These are phyloP conservation scores for Hymenoscyphus scutula DNA, from an alignment of 2,329 filamentous ascomycete species.

Conservation along the genomic window DNA sequence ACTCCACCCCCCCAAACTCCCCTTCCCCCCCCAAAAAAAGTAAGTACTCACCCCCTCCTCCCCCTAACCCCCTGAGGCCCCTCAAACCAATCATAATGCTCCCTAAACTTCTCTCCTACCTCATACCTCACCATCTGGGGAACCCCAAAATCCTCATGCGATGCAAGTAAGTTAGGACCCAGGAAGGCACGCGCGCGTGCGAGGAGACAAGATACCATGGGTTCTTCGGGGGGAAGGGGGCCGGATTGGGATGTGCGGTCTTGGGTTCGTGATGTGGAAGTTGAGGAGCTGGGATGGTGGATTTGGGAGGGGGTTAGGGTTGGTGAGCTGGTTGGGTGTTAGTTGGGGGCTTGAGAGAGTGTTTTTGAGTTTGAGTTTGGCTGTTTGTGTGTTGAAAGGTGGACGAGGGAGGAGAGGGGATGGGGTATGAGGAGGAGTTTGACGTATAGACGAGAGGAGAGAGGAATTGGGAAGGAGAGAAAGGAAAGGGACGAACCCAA, in stretches of 20 bases:
- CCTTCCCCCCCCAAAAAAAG: too few species aligned
- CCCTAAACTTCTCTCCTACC: conserved; percentile 17
- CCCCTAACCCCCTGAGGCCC: conserved; percentile 9
- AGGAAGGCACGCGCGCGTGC: conserved; percentile 16
- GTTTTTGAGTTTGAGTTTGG: too few species aligned
- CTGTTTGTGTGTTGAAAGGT: too few species aligned
- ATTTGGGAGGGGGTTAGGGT: conserved; percentile 7
- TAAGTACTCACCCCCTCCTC: background rate
- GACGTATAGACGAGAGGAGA: too few species aligned
- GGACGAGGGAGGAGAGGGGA: too few species aligned
- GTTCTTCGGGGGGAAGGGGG: conserved; percentile 12
- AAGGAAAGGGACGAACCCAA: conserved; percentile 15
- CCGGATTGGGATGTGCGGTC: conserved; percentile 17
- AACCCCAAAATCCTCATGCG: conserved; percentile 15
- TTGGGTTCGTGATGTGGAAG: conserved; percentile 7
- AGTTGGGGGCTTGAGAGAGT: too few species aligned
- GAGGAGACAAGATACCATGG: conserved; percentile 17
- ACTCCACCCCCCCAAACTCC: too few species aligned
- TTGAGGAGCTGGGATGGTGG: conserved; percentile 6
- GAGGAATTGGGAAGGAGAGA: too few species aligned
- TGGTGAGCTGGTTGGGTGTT: too few species aligned
- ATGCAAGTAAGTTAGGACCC: conserved; percentile 11
- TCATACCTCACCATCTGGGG: conserved; percentile 24
- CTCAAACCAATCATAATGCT: conserved; percentile 22
- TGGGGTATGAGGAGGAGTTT: too few species aligned